Conservation (phyloP, 148 eudicot species). For the Chenopodium berlandieri region DNA sequence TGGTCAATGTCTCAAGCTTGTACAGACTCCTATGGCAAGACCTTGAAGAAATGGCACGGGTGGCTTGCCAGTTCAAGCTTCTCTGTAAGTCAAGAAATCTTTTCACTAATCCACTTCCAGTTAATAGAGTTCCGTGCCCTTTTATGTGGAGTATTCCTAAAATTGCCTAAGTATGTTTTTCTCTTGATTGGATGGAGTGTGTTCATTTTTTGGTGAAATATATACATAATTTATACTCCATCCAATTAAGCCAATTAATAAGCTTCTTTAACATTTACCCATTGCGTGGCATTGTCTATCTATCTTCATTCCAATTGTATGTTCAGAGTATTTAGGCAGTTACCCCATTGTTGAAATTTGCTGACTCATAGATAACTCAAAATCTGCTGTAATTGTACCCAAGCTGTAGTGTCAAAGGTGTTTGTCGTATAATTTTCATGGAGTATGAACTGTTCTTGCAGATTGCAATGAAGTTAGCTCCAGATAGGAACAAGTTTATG, state of each 20-base stretch:
- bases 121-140: background rate
- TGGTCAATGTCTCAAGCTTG: conserved; percentile 84
- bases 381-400: background rate
- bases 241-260: background rate
- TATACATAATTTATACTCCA: no score
- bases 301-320: background rate
- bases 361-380: background rate
- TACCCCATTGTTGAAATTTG: background rate
- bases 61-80: conserved; percentile 95
- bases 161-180: background rate
- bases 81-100: conserved; percentile 41
- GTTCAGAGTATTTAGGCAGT: background rate
- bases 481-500: conserved; percentile 84
- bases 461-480: conserved; percentile 87
- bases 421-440: background rate
- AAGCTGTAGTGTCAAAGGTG: background rate
- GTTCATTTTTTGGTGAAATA: no score
- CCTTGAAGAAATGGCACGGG: conserved; percentile 94
- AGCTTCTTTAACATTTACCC: background rate
- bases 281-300: background rate
- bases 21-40: conserved; percentile 76
- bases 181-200: background rate
- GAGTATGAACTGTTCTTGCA: conserved; percentile 25
- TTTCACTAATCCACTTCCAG: background rate
- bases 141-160: background rate